Base-by-base conservation (phyloP, 2,329 filamentous ascomycete genomes). In the Fusarium marasasianum region DNA sequence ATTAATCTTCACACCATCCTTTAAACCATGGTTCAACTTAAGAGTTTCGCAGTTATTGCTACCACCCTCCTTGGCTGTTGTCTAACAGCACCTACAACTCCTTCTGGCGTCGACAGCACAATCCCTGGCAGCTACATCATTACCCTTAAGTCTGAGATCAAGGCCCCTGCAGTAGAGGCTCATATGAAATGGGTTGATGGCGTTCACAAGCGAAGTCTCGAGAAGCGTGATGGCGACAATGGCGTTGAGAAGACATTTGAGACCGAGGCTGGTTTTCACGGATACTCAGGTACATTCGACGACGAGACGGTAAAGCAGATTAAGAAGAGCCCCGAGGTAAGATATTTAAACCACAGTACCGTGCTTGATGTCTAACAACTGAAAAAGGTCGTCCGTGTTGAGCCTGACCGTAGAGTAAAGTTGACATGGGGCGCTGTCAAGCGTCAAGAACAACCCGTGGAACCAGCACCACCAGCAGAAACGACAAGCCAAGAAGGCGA, bases 51-150 rank as follows among this genome's bases (percentile, higher is more conserved):
- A 61, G 59, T 79, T 53, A 63, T 73, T 44, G 78, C 74, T 40
- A 62, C 76, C 22, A 69, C 77, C 22, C 72, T 81, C 45, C 47
- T 80, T 63, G 57, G 77, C 47, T 71, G 55, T 44, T 70, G 69
- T 24, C 24, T 73, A 53, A 71, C 77, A 18, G 75, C 75, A 24
- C 71, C 72, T 24, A 63, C 66, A 41, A 59, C 55, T 24, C 58
- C 69, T 31, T 63, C 75, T 33, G 69, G 63, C 18, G 63, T 66
- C 38, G 66, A 73, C 26, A 74, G 56, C 24, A 60, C 82, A 48
- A 76, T 84, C 50, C 76, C 82, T 48, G 81, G 80, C 72, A 86
- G 85, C 61, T 92, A 90, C 81, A 91, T 92, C 74, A 86, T 92
- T 40, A 89, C 91, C 57, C 90, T 91, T 81, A 89, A 91, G 80